phyloP scores from a whole-genome alignment of 1,284 basidiomycete genomes.

The Cryptococcus deneoformans region DNA sequence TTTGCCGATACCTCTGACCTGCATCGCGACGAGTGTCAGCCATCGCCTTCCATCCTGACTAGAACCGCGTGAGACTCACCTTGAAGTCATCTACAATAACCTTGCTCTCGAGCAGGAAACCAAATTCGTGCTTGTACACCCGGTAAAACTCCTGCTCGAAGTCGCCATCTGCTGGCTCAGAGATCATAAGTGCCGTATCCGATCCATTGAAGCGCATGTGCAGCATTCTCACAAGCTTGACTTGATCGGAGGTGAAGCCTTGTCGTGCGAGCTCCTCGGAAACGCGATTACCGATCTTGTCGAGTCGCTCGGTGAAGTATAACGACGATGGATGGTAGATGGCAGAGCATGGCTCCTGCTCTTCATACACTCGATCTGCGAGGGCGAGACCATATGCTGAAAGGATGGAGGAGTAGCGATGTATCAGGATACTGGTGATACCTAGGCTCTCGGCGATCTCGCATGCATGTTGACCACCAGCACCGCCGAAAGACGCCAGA shows the following conservation, averaged over 20 bases:
- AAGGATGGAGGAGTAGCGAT: conserved; percentile 35
- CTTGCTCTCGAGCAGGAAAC: conserved; percentile 32
- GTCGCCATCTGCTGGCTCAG: conserved; percentile 25
- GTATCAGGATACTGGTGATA: conserved; percentile 38
- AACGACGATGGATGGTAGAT: not conserved
- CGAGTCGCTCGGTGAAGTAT: conserved; percentile 1
- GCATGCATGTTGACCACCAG: conserved; percentile 42
- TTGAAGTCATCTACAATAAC: conserved; percentile 21
- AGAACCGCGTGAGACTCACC: no score
- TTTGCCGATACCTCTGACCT: no score
- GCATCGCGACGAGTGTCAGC: no score
- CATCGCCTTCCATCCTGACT: no score
- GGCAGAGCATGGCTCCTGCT: conserved; percentile 31
- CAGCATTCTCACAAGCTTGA: conserved; percentile 60
- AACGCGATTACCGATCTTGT: conserved; percentile 51
- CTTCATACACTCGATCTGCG: conserved; percentile 36
- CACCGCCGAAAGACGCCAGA: conserved; percentile 41
- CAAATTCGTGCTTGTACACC: conserved; percentile 37
- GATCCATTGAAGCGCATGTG: conserved; percentile 39
- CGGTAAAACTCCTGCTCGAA: conserved; percentile 27
- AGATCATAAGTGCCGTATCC: conserved; percentile 39
- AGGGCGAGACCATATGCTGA: conserved; percentile 44
- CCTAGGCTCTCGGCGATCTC: conserved; percentile 32
- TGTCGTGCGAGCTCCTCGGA: conserved; percentile 65
- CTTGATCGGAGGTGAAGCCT: conserved; percentile 71